Percentiles rank a stretch among this genome's conserved stretches.
Conservation (phyloP, 2,329 filamentous ascomycete species). For the Claviceps fusiformis region DNA sequence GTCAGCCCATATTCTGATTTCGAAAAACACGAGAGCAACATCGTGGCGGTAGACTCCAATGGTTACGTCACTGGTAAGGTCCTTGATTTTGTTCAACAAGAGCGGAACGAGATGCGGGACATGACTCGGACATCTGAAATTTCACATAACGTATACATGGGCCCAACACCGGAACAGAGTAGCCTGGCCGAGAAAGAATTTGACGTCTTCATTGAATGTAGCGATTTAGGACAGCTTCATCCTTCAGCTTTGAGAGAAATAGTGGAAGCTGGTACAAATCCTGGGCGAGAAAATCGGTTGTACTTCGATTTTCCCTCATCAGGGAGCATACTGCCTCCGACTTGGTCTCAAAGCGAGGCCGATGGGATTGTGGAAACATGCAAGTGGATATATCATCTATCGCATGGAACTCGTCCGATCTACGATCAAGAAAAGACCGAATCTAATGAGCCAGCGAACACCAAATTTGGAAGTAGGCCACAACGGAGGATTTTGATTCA, state of each 20-base stretch:
- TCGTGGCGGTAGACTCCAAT: conserved; percentile 62
- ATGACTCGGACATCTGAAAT: conserved; percentile 91
- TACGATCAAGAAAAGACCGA: conserved; percentile 13
- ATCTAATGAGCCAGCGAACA: conserved; percentile 5
- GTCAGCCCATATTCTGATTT: conserved; percentile 54
- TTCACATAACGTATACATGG: conserved; percentile 77
- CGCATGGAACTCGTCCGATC: conserved; percentile 44
- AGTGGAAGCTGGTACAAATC: conserved; percentile 33
- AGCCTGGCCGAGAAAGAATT: conserved; percentile 48
- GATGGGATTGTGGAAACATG: conserved; percentile 78
- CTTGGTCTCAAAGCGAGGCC: conserved; percentile 69
- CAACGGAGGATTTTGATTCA: conserved; percentile 72
- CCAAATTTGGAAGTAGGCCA: conserved; percentile 11
- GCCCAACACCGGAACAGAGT: conserved; percentile 64
- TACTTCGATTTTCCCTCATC: conserved; percentile 75
- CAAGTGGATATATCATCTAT: conserved; percentile 77
- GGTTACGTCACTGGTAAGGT: conserved; percentile 64
- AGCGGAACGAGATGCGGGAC: conserved; percentile 79
- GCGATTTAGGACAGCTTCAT: conserved; percentile 68
- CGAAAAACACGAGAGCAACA: conserved; percentile 52
- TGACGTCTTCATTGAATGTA: conserved; percentile 80
- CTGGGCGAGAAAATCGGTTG: conserved; percentile 23
- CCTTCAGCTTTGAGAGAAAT: conserved; percentile 50
- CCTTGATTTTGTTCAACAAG: conserved; percentile 80
- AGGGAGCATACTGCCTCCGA: conserved; percentile 77